Percentiles rank a stretch among this genome's conserved stretches.
Evolutionary conservation across 305 asterid species (phyloP).

Genomic region (Euphrasia arctica): DNA sequence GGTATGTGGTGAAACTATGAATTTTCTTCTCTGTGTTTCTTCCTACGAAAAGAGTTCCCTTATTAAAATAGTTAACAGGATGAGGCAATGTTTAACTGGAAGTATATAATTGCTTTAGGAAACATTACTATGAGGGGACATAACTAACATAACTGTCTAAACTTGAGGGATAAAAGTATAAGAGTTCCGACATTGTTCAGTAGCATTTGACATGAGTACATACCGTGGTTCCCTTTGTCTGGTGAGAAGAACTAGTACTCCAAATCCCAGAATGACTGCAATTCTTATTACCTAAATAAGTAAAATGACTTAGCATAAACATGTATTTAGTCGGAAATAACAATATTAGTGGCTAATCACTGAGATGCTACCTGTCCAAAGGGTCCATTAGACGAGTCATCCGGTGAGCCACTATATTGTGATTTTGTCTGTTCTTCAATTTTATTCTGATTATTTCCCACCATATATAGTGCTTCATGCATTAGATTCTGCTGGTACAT

Average conservation of each 20-base stretch:
- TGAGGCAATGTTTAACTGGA: not conserved
- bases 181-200: not conserved
- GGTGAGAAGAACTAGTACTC: slow-evolving; percentile 70
- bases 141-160: too few species aligned
- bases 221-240: slow-evolving; percentile 83
- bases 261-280: slow-evolving; percentile 70
- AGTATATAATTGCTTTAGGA: not conserved
- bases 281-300: slow-evolving; percentile 57
- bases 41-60: slow-evolving; percentile 35
- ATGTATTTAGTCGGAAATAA: not conserved
- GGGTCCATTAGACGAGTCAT: slow-evolving; percentile 47
- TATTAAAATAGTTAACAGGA: not conserved
- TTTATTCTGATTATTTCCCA: slow-evolving; percentile 30
- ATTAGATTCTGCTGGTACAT: slow-evolving; percentile 32
- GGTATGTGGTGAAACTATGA: slow-evolving; percentile 29
- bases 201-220: slow-evolving; percentile 8
- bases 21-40: slow-evolving; percentile 35
- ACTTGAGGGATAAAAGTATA: not conserved
- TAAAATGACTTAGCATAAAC: not conserved
- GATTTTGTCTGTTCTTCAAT: slow-evolving; percentile 30
- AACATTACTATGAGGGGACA: too few species aligned
- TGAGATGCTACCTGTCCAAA: slow-evolving; percentile 52
- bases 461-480: slow-evolving; percentile 33
- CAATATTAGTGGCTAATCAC: not conserved
- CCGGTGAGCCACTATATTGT: slow-evolving; percentile 43